Conservation (phyloP, 2,329 filamentous ascomycete genomes). For the Penicillium sp. region DNA sequence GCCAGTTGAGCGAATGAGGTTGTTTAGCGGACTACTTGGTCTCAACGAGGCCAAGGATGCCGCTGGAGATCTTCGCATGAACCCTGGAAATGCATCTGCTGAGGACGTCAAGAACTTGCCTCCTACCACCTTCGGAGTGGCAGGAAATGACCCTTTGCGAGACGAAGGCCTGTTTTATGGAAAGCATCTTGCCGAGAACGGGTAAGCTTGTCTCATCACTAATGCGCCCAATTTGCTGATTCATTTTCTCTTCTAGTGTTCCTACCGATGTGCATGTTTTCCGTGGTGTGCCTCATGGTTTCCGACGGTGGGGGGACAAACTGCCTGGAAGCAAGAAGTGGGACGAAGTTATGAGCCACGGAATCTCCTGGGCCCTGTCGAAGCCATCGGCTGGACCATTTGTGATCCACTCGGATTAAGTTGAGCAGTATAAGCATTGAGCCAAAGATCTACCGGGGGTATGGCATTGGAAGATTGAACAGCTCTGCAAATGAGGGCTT, state of each 20-base stretch:
- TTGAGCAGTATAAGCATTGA: neutral
- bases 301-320: constrained; percentile 36
- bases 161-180: constrained; percentile 53
- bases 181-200: constrained; percentile 46
- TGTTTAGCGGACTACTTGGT: constrained; percentile 32
- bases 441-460: neutral
- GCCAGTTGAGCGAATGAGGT: constrained; percentile 39
- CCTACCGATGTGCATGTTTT: constrained; percentile 53
- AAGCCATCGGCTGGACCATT: constrained; percentile 21
- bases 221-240: neutral
- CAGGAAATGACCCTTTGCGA: constrained; percentile 51
- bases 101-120: constrained; percentile 44
- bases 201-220: constrained; percentile 32
- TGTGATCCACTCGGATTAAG: constrained; percentile 23
- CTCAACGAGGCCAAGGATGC: constrained; percentile 21
- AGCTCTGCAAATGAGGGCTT: neutral
- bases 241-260: constrained; percentile 38
- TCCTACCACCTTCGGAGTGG: constrained; percentile 48
- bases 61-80: constrained; percentile 40
- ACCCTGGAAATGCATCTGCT: constrained; percentile 37
- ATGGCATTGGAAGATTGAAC: neutral
- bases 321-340: constrained; percentile 30
- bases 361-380: constrained; percentile 31
- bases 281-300: constrained; percentile 56
- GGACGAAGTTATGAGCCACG: constrained; percentile 32